Percentiles rank a stretch among this genome's conserved stretches.
Conservation (phyloP, 257 asterid species). For the Apocynum venetum region DNA sequence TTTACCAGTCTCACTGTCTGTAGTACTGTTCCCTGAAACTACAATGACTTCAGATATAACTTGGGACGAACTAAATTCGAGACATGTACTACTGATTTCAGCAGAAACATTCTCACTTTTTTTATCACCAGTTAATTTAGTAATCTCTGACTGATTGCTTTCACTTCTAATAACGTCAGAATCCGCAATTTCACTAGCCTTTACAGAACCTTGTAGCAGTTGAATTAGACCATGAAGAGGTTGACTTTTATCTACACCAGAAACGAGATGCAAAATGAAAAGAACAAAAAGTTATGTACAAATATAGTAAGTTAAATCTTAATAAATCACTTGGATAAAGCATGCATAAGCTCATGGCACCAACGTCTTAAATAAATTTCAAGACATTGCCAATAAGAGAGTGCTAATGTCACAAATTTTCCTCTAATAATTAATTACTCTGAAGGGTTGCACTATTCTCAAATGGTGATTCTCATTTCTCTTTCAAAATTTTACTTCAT, state of each 20-base stretch:
- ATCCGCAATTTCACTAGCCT: conserved; percentile 16
- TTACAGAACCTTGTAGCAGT: background rate
- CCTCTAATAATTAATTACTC: background rate
- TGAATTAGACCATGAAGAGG: conserved; percentile 23
- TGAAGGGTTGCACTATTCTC: background rate
- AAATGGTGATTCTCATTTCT: too few relatives aligned
- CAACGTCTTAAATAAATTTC: too few relatives aligned
- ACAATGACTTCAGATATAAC: conserved; percentile 18
- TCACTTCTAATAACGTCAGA: conserved; percentile 23
- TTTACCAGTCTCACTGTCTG: conserved; percentile 18
- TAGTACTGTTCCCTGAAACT: conserved; percentile 6
- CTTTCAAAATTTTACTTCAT: too few relatives aligned
- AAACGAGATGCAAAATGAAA: conserved; percentile 9
- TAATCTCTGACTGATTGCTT: conserved; percentile 22
- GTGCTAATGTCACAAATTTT: background rate
- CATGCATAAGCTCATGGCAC: background rate
- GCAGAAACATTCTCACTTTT: conserved; percentile 24
- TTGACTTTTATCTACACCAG: conserved; percentile 32
- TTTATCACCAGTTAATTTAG: conserved; percentile 11
- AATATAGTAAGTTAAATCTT: background rate
- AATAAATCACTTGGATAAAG: background rate
- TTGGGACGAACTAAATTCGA: conserved; percentile 13
- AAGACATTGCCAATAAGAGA: background rate
- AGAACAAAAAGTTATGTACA: conserved; percentile 5
- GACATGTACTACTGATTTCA: conserved; percentile 15